phyloP scores from a whole-genome alignment of 441 rosid species.

The Mallotus japonicus region DNA sequence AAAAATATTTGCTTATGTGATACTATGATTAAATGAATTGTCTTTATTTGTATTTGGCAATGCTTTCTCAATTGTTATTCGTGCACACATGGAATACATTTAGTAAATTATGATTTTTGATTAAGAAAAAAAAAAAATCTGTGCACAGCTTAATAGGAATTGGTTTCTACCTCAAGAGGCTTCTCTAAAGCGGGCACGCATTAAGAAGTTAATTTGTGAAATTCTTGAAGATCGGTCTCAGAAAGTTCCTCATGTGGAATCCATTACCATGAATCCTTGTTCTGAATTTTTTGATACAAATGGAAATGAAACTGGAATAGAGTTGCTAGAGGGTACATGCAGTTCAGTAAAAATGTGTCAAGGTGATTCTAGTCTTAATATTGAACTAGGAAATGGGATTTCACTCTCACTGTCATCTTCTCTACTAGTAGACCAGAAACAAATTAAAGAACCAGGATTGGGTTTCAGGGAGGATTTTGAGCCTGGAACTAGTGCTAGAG shows the following conservation, averaged over 20 bases:
- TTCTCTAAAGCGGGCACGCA: constrained; percentile 54
- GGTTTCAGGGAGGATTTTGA: constrained; percentile 12
- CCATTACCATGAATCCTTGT: constrained; percentile 22
- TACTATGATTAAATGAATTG: neutral
- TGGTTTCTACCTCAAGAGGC: constrained; percentile 82
- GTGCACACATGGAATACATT: neutral
- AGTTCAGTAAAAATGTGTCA: constrained; percentile 23
- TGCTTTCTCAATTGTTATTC: neutral
- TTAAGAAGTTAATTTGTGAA: constrained; percentile 49
- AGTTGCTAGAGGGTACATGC: constrained; percentile 32
- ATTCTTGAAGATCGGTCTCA: constrained; percentile 40
- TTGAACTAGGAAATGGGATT: constrained; percentile 23
- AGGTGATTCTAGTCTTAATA: constrained; percentile 22
- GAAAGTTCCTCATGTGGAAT: constrained; percentile 26
- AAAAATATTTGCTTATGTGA: neutral
- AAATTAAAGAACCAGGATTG: constrained; percentile 15
- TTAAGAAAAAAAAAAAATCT: neutral
- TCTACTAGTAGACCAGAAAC: constrained; percentile 10
- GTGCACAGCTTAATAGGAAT: constrained; percentile 55
- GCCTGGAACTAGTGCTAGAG: constrained; percentile 16
- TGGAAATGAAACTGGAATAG: constrained; percentile 34
- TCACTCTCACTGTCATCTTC: constrained; percentile 14
- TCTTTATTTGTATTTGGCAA: neutral
- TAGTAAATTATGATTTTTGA: neutral
- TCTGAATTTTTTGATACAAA: constrained; percentile 21